Evolutionary conservation across 1,284 basidiomycete species (phyloP).

Genomic region (Trichosporon sp.): DNA sequence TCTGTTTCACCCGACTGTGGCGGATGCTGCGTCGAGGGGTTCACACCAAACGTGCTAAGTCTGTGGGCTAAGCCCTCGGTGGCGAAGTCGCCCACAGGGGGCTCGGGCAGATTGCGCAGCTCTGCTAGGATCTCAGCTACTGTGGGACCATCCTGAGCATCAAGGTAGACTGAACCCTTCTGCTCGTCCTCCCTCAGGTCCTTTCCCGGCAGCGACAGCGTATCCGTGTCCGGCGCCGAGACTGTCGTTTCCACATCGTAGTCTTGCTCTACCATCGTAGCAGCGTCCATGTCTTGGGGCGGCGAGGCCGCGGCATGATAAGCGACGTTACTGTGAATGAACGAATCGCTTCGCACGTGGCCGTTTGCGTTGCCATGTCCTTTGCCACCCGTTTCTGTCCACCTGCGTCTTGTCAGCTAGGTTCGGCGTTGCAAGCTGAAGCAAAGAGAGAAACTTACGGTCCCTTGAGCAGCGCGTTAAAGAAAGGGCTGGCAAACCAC

Average conservation of each 20-base stretch:
- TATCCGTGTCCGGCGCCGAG: background rate
- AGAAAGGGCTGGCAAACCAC: slow-evolving; percentile 46
- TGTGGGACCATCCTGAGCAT: slow-evolving; percentile 28
- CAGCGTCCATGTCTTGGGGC: background rate
- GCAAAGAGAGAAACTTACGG: slow-evolving; percentile 25
- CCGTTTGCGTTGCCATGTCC: background rate
- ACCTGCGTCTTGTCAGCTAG: background rate
- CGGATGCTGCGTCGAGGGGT: background rate
- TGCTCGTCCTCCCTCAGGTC: slow-evolving; percentile 1
- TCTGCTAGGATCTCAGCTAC: slow-evolving; percentile 32
- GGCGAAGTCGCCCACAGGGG: background rate
- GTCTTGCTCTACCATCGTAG: background rate
- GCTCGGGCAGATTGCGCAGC: slow-evolving; percentile 32
- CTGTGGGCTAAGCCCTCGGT: background rate
- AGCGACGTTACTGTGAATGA: background rate
- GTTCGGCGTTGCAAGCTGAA: background rate
- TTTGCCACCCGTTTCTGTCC: slow-evolving; percentile 2
- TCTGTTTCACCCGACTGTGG: background rate
- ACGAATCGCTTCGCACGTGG: background rate
- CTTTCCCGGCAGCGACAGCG: background rate
- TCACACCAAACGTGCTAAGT: background rate
- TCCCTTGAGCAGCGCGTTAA: slow-evolving; percentile 38
- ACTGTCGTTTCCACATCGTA: background rate
- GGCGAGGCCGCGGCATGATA: background rate
- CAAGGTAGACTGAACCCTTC: slow-evolving; percentile 34